phyloP scores from a whole-genome alignment of 176 grass and related monocot species.

The Ensete ventricosum region DNA sequence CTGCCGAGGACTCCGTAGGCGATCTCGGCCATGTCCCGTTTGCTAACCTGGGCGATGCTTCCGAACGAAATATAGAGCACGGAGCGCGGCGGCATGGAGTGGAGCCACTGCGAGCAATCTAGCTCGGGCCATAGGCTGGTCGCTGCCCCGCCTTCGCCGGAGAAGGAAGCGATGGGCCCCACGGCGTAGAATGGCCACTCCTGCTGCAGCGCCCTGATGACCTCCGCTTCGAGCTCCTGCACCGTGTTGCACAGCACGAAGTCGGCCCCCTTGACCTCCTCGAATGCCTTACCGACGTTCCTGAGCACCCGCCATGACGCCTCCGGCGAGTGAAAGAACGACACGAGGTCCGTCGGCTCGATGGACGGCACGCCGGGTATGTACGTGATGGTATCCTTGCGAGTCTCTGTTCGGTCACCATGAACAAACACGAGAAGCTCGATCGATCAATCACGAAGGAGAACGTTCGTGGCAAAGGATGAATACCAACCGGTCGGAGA shows the following conservation, averaged over 20 bases:
- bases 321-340: conserved; percentile 52
- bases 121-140: too few species aligned
- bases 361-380: conserved; percentile 48
- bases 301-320: conserved; percentile 46
- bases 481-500: conserved; percentile 4
- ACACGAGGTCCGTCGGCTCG: conserved; percentile 56
- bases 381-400: conserved; percentile 67
- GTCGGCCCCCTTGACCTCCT: conserved; percentile 21
- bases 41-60: too few species aligned
- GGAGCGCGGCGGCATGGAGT: too few species aligned
- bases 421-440: background rate
- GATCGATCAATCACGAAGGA: background rate
- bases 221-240: too few species aligned
- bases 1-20: conserved; percentile 45
- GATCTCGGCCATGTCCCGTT: conserved; percentile 22
- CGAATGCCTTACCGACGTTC: conserved; percentile 55
- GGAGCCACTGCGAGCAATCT: too few species aligned
- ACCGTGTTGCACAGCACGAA: too few species aligned
- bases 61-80: too few species aligned
- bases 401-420: conserved; percentile 30
- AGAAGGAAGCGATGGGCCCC: too few species aligned
- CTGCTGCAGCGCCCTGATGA: too few species aligned
- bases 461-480: too few species aligned
- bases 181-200: too few species aligned
- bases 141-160: too few species aligned